These are phyloP conservation scores for Papilionanthe hybrid DNA, from an alignment of 116 monocot species.

Conservation along the genomic window DNA sequence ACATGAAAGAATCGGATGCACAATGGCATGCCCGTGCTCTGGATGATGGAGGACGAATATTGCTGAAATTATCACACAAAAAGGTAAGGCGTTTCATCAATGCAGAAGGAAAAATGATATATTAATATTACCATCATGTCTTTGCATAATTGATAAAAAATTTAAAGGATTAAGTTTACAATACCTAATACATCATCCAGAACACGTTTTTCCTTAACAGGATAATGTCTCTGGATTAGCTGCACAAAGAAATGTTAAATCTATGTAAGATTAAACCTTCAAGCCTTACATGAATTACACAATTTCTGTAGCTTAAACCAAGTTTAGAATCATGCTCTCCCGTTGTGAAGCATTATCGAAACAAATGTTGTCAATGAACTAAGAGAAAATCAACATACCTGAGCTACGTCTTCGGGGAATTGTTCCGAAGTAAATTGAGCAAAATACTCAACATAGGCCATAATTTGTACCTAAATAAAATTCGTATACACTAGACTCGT, in stretches of 20 bases:
- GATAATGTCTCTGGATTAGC: constrained; percentile 92
- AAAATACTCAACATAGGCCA: constrained; percentile 96
- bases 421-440: constrained; percentile 80
- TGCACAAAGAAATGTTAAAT: constrained; percentile 34
- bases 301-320: not conserved
- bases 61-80: constrained; percentile 46
- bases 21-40: constrained; percentile 93
- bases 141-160: not conserved
- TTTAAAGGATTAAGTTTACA: constrained; percentile 2
- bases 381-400: constrained; percentile 48
- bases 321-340: not conserved
- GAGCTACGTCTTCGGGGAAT: constrained; percentile 90
- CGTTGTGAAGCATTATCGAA: not conserved
- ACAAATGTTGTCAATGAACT: not conserved
- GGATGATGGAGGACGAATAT: constrained; percentile 96
- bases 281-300: not conserved
- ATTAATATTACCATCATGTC: not conserved
- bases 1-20: constrained; percentile 95
- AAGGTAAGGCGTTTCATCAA: not conserved
- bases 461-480: constrained; percentile 61
- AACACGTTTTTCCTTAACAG: constrained; percentile 73
- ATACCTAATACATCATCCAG: constrained; percentile 97
- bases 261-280: not conserved
- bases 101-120: not conserved
- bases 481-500: not conserved